Conservation (phyloP, 164 flowering plant genomes). For the Euptelea pleiosperma region DNA sequence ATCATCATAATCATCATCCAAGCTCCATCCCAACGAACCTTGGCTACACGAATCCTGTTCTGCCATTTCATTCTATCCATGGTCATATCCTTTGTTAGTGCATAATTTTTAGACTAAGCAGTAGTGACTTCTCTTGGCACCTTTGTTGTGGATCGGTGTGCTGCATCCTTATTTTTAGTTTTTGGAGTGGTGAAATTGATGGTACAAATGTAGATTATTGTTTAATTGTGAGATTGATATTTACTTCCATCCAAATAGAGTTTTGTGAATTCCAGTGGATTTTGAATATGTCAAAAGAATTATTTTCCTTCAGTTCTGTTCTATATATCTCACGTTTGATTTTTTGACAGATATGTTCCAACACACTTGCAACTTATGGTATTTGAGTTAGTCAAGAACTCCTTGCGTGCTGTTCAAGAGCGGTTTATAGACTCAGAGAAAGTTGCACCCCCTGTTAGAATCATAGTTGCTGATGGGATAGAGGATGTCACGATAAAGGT, state of each 20-base stretch:
- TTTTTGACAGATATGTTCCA: conserved; percentile 72
- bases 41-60: no score
- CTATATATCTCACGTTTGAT: neutral
- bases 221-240: neutral
- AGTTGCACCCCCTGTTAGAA: conserved; percentile 75
- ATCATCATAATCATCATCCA: neutral
- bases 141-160: neutral
- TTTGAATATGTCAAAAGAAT: neutral
- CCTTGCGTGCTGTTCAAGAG: conserved; percentile 97
- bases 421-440: conserved; percentile 77
- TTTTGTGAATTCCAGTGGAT: neutral
- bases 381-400: conserved; percentile 95
- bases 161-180: neutral
- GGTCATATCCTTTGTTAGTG: neutral
- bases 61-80: neutral
- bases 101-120: neutral
- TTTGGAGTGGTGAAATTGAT: conserved; percentile 3
- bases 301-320: neutral
- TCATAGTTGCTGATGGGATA: conserved; percentile 90
- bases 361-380: conserved; percentile 96
- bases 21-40: neutral
- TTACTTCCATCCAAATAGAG: neutral
- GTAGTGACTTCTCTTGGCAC: neutral
- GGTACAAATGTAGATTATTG: neutral
- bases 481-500: conserved; percentile 99